Evolutionary conservation across 2,329 filamentous ascomycete genomes (phyloP), one percentile per base, ranked within the genome.

Genomic region (Botrytis pseudocinerea): DNA sequence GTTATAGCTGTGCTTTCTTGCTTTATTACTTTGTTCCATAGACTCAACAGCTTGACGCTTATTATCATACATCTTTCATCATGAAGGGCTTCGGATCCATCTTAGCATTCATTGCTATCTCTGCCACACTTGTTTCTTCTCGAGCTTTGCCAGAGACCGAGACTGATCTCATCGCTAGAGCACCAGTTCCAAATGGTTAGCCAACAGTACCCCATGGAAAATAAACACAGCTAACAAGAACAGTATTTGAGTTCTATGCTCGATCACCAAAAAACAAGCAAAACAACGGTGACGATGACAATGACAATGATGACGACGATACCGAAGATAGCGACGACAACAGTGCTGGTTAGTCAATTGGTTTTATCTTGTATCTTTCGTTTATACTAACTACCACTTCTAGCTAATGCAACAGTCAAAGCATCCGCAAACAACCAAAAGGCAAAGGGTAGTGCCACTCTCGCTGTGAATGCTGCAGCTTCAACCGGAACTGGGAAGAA

Each of bases 81-180:
- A 84, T 83, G 83, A 84, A 83, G 80, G 82, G 81, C 77, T 79
- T 83, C 76, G 80, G 79, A 76, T 78, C 81, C 74, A 79, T 83
- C 76, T 73, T 83, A 68, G 76, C 83, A 75, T 77, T 80, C 76
- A 74, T 83, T 76, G 82, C 82, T 74, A 73, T 82, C 66, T 81
- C 79, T 65, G 81, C 81, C 69, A 79, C 79, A 62, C 71, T 79
- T 59, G 80, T 82, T 38, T 81, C 80, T 60, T 78, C 80, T 64
- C 75, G 76, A 73, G 78, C 77, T 68, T 70, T 80, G 40, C 77
- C 78, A 57, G 73, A 42, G 48, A n/a, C 54, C 35, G 71, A 66
- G 42, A 64, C 75, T 35, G 73, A 69, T 65, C 65, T 64, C 38
- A 28, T 80, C 48, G 78, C 76, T 25, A 75, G 78, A 73, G 64